A percentile compares a stretch with the other conserved stretches of the same genome.
These are phyloP conservation scores for Furcasterigmium sp. DNA, from an alignment of 2,329 filamentous ascomycete species.

Conservation along the genomic window DNA sequence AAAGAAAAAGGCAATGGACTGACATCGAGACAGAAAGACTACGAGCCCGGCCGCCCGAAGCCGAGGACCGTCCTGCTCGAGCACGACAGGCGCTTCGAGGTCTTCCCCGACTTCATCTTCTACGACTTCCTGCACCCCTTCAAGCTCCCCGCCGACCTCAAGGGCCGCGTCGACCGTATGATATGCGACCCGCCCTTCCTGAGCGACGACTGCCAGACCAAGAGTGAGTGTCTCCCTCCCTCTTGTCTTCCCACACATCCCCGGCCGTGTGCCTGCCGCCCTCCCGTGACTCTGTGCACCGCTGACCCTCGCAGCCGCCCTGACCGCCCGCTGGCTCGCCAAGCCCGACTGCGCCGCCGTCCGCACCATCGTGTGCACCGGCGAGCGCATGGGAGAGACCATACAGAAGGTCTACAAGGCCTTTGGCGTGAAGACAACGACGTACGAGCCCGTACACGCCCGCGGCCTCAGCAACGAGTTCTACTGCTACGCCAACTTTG, in stretches of 20 bases:
- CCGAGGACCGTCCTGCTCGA: slow-evolving; percentile 66
- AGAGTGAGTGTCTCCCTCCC: slow-evolving; percentile 40
- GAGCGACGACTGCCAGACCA: slow-evolving; percentile 75
- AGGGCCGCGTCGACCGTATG: slow-evolving; percentile 61
- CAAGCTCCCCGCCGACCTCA: slow-evolving; percentile 53
- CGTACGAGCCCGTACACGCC: slow-evolving; percentile 64
- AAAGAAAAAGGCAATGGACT: background rate
- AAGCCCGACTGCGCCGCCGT: slow-evolving; percentile 26
- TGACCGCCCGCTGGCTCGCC: slow-evolving; percentile 70
- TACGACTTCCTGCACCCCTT: slow-evolving; percentile 71
- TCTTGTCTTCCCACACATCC: background rate
- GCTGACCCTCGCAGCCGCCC: slow-evolving; percentile 45
- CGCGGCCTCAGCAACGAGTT: slow-evolving; percentile 77
- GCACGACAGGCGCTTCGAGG: slow-evolving; percentile 65
- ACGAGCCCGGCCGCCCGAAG: slow-evolving; percentile 23
- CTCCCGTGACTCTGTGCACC: too few relatives aligned
- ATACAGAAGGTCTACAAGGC: slow-evolving; percentile 63
- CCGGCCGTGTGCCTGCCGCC: too few relatives aligned
- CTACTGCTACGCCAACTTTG: slow-evolving; percentile 74
- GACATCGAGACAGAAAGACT: background rate
- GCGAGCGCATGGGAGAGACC: slow-evolving; percentile 66
- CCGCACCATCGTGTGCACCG: slow-evolving; percentile 66
- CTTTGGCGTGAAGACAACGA: slow-evolving; percentile 58
- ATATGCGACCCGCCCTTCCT: slow-evolving; percentile 77
- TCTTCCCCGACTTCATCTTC: slow-evolving; percentile 68